Evolutionary conservation across 1,284 basidiomycete genomes (phyloP).

Genomic region (Coriolopsis trogii): DNA sequence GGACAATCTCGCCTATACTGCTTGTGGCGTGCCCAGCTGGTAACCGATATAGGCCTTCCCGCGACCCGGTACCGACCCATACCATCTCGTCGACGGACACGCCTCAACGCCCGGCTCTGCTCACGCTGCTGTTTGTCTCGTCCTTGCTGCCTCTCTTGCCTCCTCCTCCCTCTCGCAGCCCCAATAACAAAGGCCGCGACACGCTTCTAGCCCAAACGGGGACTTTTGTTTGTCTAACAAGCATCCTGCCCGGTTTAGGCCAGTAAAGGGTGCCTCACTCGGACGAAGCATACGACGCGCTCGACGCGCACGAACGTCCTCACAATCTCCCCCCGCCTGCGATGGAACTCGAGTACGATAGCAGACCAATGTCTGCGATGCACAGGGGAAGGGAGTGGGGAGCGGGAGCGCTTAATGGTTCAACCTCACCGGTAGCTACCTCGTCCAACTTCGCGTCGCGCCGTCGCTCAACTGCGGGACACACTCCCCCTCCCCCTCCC

Average conservation of each 20-base stretch:
- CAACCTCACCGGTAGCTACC: constrained; percentile 36
- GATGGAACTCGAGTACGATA: constrained; percentile 61
- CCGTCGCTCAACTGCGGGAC: constrained; percentile 68
- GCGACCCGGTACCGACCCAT: constrained; percentile 16
- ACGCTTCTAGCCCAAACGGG: constrained; percentile 23
- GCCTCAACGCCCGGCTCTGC: background rate
- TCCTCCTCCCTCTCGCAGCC: constrained; percentile 1
- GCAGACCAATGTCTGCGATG: constrained; percentile 42
- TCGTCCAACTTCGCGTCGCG: constrained; percentile 43
- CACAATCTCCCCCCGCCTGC: constrained; percentile 6
- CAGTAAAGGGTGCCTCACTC: constrained; percentile 16
- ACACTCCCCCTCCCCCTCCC: constrained; percentile 63
- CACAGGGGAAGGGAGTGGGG: constrained; percentile 53
- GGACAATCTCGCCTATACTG: constrained; percentile 16
- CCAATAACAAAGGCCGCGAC: constrained; percentile 17
- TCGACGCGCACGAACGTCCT: constrained; percentile 2
- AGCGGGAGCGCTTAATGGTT: constrained; percentile 34
- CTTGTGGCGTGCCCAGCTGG: constrained; percentile 21
- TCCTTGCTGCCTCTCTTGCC: background rate
- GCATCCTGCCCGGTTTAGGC: constrained; percentile 19
- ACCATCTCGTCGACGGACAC: constrained; percentile 8
- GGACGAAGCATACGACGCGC: constrained; percentile 9
- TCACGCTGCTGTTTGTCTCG: constrained; percentile 8
- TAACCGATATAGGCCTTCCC: constrained; percentile 25
- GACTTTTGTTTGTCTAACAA: constrained; percentile 29